A percentile compares a stretch with the other conserved stretches of the same genome.
Conservation (phyloP, 1,284 basidiomycete species). For the Naganishia sp. region DNA sequence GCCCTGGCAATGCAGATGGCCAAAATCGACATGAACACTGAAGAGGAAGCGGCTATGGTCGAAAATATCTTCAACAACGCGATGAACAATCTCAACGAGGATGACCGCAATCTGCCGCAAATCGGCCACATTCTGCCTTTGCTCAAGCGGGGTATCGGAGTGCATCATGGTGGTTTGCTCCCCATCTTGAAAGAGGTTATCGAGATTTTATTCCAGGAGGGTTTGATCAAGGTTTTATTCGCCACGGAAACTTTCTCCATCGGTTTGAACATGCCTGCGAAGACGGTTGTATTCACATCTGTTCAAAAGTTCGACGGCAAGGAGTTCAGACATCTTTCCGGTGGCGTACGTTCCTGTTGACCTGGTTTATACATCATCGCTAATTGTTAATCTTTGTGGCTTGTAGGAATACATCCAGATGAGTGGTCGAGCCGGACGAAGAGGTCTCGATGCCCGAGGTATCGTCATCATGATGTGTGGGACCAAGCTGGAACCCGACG, state of each 20-base stretch:
- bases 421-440: constrained; percentile 96
- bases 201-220: constrained; percentile 98
- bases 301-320: constrained; percentile 95
- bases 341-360: constrained; percentile 45
- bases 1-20: constrained; percentile 85
- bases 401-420: constrained; percentile 97
- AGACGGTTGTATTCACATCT: constrained; percentile 96
- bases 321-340: constrained; percentile 84
- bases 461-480: constrained; percentile 99
- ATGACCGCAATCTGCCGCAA: constrained; percentile 89
- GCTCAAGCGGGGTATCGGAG: constrained; percentile 92
- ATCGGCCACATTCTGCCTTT: constrained; percentile 91
- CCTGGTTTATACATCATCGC: background rate
- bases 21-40: constrained; percentile 93
- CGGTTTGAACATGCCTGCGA: constrained; percentile 99
- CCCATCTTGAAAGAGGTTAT: constrained; percentile 99
- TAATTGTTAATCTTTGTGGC: constrained; percentile 38
- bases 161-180: constrained; percentile 96
- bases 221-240: constrained; percentile 97
- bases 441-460: constrained; percentile 96
- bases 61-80: constrained; percentile 92
- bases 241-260: constrained; percentile 99
- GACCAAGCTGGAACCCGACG: constrained; percentile 89
- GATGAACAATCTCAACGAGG: constrained; percentile 81
- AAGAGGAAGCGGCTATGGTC: constrained; percentile 89